These are phyloP conservation scores for Wickerhamiella australiensis DNA, from an alignment of 805 yeast genomes.

Conservation along the genomic window DNA sequence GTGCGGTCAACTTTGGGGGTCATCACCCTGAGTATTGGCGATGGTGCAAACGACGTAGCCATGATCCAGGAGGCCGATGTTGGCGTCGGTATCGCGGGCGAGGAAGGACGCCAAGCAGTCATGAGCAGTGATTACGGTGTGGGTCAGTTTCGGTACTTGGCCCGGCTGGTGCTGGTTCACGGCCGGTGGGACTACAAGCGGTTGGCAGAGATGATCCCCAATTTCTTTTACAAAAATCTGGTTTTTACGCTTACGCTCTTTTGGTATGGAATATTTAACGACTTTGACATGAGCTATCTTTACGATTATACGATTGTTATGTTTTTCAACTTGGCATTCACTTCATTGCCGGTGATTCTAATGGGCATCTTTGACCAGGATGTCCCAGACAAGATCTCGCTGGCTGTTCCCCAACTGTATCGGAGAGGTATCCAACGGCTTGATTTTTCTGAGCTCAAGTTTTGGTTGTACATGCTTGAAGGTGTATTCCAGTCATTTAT, in stretches of 20 bases:
- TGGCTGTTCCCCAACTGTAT: slow-evolving; percentile 60
- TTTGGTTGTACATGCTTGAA: slow-evolving; percentile 51
- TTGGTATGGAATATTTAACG: slow-evolving; percentile 60
- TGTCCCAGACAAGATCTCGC: slow-evolving; percentile 50
- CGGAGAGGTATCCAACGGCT: slow-evolving; percentile 51
- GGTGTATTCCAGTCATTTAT: slow-evolving; percentile 63
- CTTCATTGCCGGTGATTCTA: slow-evolving; percentile 65
- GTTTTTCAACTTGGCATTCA: slow-evolving; percentile 69
- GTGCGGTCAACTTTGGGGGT: slow-evolving; percentile 55
- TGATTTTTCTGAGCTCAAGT: slow-evolving; percentile 51
- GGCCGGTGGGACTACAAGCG: slow-evolving; percentile 78
- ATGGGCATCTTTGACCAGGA: slow-evolving; percentile 69
- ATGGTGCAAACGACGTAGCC: slow-evolving; percentile 79
- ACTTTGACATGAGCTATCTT: slow-evolving; percentile 65
- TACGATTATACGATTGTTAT: slow-evolving; percentile 68
- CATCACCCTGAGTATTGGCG: slow-evolving; percentile 73
- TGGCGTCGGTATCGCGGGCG: slow-evolving; percentile 80
- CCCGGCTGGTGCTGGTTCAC: slow-evolving; percentile 56
- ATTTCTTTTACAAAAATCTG: slow-evolving; percentile 66
- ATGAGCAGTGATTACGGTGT: slow-evolving; percentile 78
- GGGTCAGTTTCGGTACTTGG: slow-evolving; percentile 63
- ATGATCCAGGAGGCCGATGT: slow-evolving; percentile 81
- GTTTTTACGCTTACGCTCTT: slow-evolving; percentile 61
- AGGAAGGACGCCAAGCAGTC: slow-evolving; percentile 77
- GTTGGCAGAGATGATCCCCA: slow-evolving; percentile 64